A percentile compares a stretch with the other conserved stretches of the same genome.
These are phyloP conservation scores for Tetrapyrgos nigripes DNA, from an alignment of 1,284 basidiomycete species.

Conservation along the genomic window DNA sequence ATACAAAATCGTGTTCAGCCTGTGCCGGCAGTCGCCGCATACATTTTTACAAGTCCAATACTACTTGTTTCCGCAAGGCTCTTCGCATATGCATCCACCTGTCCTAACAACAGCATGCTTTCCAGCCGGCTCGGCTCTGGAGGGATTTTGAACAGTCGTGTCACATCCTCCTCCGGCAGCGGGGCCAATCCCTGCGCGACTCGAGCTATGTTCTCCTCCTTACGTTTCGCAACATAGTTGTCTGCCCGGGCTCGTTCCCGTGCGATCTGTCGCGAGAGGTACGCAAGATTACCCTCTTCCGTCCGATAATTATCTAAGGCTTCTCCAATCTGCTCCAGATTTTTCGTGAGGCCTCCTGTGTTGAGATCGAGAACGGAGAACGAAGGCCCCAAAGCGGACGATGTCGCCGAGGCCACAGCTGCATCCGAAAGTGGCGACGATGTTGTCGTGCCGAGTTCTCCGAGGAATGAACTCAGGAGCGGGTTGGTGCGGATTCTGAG, in stretches of 20 bases:
- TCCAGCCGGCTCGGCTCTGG: slow-evolving; percentile 92
- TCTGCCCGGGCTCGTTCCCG: slow-evolving; percentile 90
- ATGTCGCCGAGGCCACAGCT: slow-evolving; percentile 44
- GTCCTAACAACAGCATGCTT: slow-evolving; percentile 86
- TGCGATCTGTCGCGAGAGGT: slow-evolving; percentile 90
- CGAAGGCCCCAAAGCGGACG: slow-evolving; percentile 54
- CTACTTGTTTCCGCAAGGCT: slow-evolving; percentile 77
- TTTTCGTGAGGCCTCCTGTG: slow-evolving; percentile 61
- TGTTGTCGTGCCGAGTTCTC: slow-evolving; percentile 62
- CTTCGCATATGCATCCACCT: slow-evolving; percentile 86
- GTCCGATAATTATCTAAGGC: slow-evolving; percentile 87
- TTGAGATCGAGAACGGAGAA: slow-evolving; percentile 70
- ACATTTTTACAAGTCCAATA: slow-evolving; percentile 78
- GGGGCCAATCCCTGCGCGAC: slow-evolving; percentile 87
- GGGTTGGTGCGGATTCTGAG: slow-evolving; percentile 89
- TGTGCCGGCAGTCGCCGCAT: slow-evolving; percentile 57
- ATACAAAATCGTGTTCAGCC: slow-evolving; percentile 22
- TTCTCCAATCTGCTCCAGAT: slow-evolving; percentile 85
- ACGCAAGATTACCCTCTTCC: slow-evolving; percentile 94
- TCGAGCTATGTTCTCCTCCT: slow-evolving; percentile 88
- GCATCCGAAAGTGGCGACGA: slow-evolving; percentile 41
- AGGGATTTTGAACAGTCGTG: slow-evolving; percentile 87
- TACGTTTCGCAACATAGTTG: slow-evolving; percentile 79
- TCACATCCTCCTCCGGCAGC: slow-evolving; percentile 86
- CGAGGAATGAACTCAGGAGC: slow-evolving; percentile 86